Percentiles rank a stretch among this genome's conserved stretches.
Conservation (phyloP, 306 rosid species). For the Cucurbita argyrosperma region DNA sequence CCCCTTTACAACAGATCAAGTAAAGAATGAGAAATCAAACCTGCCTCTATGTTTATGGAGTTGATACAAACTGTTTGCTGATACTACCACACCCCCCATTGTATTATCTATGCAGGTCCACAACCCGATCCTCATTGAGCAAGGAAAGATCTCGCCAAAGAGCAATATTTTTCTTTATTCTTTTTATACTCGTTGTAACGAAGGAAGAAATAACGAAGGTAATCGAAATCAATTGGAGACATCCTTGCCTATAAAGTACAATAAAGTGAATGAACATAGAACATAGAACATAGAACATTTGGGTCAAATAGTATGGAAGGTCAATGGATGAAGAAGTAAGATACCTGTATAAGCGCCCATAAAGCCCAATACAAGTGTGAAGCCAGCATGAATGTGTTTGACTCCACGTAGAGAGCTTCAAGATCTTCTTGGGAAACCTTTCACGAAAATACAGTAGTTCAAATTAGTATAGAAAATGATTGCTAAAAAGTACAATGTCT, state of each 20-base stretch:
- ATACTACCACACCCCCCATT: neutral
- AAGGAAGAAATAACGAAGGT: conserved; percentile 62
- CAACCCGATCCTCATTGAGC: conserved; percentile 5
- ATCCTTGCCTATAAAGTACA: conserved; percentile 43
- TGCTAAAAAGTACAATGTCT: neutral
- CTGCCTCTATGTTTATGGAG: no score
- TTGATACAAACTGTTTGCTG: neutral
- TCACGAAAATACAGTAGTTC: neutral
- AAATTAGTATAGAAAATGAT: neutral
- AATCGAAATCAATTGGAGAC: conserved; percentile 72
- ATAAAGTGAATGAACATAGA: neutral
- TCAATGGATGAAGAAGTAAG: neutral
- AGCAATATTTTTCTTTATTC: conserved; percentile 35
- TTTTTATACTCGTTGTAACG: conserved; percentile 65
- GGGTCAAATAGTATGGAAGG: neutral
- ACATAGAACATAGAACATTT: neutral
- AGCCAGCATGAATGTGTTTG: conserved; percentile 56
- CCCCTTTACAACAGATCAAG: neutral
- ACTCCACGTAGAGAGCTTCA: conserved; percentile 53
- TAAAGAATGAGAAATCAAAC: neutral
- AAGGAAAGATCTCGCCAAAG: conserved; percentile 38
- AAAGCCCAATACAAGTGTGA: conserved; percentile 81
- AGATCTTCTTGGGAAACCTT: conserved; percentile 65
- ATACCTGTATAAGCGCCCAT: conserved; percentile 95
- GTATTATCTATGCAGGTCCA: neutral